These are phyloP conservation scores for Ulota crispa DNA, from an alignment of 225 moss, liverwort and hornwort genomes.

Conservation along the genomic window DNA sequence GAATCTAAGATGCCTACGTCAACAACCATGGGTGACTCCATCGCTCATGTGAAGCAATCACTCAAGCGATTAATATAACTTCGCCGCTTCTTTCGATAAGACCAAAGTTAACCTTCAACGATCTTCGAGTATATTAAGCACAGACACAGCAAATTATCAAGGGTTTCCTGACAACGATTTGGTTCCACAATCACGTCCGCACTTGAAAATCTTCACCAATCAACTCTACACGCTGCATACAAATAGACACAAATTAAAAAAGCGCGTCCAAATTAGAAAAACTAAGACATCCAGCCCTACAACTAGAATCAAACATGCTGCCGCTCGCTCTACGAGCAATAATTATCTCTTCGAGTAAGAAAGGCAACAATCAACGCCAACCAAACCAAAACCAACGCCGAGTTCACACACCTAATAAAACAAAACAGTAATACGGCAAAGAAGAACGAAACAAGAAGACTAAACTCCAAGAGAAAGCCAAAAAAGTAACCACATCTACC, in stretches of 20 bases:
- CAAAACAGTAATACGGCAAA: neutral
- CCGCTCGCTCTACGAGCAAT: neutral
- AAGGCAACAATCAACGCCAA: neutral
- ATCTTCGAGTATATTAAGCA: neutral
- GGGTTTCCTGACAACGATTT: constrained; percentile 6
- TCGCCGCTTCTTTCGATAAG: constrained; percentile 3
- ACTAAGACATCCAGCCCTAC: neutral
- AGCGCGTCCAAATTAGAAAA: neutral
- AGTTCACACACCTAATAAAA: neutral
- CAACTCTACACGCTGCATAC: too few relatives aligned
- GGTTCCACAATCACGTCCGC: constrained; percentile 7
- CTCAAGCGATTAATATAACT: neutral
- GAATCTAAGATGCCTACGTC: constrained; percentile 76
- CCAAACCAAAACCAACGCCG: neutral
- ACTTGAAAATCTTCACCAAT: neutral
- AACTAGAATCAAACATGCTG: neutral
- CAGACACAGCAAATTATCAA: neutral
- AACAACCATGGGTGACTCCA: constrained; percentile 75
- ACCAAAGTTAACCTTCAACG: neutral
- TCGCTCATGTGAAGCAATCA: constrained; percentile 52
- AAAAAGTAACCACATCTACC: neutral
- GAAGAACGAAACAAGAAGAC: neutral
- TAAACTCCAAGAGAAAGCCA: neutral
- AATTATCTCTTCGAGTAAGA: neutral
- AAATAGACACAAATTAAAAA: too few relatives aligned